These are phyloP conservation scores for Aspergillus bridgeri DNA, from an alignment of 495 filamentous ascomycete species.

Conservation along the genomic window DNA sequence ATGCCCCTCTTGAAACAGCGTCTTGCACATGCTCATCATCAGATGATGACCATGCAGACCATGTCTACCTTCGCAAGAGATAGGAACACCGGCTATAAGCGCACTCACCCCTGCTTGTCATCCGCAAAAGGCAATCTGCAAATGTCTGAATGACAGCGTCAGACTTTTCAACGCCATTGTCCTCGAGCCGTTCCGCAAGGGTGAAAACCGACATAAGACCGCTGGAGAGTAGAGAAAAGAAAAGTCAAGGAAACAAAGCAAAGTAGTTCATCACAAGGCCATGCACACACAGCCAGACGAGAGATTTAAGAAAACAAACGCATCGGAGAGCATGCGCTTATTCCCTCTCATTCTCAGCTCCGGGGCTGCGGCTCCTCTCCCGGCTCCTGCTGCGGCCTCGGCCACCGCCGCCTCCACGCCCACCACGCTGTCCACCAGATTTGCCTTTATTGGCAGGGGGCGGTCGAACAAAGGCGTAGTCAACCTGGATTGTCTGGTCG, in stretches of 20 bases:
- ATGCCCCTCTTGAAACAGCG: conserved; percentile 9
- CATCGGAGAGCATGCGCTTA: conserved; percentile 14
- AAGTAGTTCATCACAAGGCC: neutral
- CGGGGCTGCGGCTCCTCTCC: conserved; percentile 58
- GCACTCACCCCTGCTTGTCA: conserved; percentile 2
- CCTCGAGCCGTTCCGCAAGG: neutral
- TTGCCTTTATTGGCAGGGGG: conserved; percentile 66
- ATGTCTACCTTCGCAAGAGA: conserved; percentile 5
- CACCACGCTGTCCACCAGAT: conserved; percentile 48
- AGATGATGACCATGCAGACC: conserved; percentile 1
- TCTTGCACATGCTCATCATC: neutral
- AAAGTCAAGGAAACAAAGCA: neutral
- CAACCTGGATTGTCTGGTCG: conserved; percentile 86
- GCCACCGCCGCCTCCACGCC: conserved; percentile 43
- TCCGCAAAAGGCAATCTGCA: neutral
- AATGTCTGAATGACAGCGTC: neutral
- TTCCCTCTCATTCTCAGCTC: conserved; percentile 36
- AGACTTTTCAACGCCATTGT: conserved; percentile 5
- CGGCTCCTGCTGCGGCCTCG: conserved; percentile 54
- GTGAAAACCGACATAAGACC: neutral
- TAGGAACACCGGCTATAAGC: conserved; percentile 17
- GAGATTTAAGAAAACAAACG: neutral
- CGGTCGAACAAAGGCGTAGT: conserved; percentile 96
- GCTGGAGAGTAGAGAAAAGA: neutral
- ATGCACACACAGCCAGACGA: neutral